These are phyloP conservation scores for Saccharomyces uvarum DNA, from an alignment of 1,139 yeast genomes.

Conservation along the genomic window DNA sequence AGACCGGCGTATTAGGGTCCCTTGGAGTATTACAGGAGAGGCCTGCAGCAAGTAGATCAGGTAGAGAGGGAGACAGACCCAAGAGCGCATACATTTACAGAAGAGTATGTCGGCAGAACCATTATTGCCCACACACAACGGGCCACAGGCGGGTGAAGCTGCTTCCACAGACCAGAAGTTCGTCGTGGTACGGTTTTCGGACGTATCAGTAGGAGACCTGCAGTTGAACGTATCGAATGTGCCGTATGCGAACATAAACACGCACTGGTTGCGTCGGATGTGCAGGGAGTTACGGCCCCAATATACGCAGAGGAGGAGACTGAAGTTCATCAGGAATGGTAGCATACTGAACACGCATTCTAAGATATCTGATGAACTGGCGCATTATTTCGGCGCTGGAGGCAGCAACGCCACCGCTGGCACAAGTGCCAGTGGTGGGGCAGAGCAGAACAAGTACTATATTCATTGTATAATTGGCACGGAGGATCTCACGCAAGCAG, in stretches of 20 bases:
- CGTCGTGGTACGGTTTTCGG: slow-evolving; percentile 46
- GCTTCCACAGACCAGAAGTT: slow-evolving; percentile 15
- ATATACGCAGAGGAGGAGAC: slow-evolving; percentile 41
- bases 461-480: slow-evolving; percentile 74
- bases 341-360: slow-evolving; percentile 56
- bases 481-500: slow-evolving; percentile 51
- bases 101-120: slow-evolving; percentile 11
- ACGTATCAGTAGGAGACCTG: slow-evolving; percentile 40
- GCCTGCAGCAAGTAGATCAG: neutral
- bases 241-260: slow-evolving; percentile 32
- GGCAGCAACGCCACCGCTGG: slow-evolving; percentile 4
- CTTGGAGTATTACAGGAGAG: neutral
- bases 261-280: slow-evolving; percentile 39
- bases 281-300: slow-evolving; percentile 36
- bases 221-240: slow-evolving; percentile 36
- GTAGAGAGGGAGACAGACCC: neutral
- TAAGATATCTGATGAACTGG: slow-evolving; percentile 39
- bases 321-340: slow-evolving; percentile 70
- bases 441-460: slow-evolving; percentile 35
- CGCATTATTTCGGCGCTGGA: slow-evolving; percentile 15
- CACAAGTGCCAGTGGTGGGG: slow-evolving; percentile 14
- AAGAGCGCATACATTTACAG: neutral
- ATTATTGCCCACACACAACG: slow-evolving; percentile 9
- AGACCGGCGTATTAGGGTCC: neutral
- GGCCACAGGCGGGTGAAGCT: slow-evolving; percentile 2